A percentile compares a stretch with the other conserved stretches of the same genome.
These are phyloP conservation scores for Sporothrix euskadiensis DNA, from an alignment of 2,329 filamentous ascomycete species.

Conservation along the genomic window DNA sequence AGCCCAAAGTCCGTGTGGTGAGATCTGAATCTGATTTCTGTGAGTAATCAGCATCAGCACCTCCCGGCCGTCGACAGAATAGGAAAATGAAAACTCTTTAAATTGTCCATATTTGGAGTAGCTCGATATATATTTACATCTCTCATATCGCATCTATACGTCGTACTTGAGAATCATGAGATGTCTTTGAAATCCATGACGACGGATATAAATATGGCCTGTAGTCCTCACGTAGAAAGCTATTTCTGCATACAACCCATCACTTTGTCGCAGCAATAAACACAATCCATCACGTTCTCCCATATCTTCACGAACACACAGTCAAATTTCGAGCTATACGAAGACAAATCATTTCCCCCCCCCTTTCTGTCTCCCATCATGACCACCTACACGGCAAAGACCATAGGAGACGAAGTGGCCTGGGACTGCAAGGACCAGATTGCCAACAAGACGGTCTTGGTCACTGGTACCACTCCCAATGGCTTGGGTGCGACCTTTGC, in stretches of 20 bases:
- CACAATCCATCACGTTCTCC: neutral
- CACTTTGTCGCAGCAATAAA: neutral
- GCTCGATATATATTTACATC: neutral
- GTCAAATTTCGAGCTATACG: neutral
- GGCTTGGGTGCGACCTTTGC: constrained; percentile 31
- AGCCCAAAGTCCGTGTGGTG: neutral
- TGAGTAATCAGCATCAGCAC: neutral
- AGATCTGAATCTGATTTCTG: neutral
- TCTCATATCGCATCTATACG: neutral
- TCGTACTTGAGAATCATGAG: neutral
- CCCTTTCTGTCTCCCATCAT: neutral
- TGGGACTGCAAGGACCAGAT: constrained; percentile 21
- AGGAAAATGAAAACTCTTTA: neutral
- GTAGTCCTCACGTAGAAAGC: neutral
- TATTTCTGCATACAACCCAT: neutral
- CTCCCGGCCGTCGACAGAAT: neutral
- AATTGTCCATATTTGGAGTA: constrained; percentile 2
- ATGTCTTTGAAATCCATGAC: neutral
- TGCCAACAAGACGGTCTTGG: constrained; percentile 27
- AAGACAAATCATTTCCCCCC: neutral
- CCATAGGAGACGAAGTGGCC: constrained; percentile 25
- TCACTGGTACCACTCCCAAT: constrained; percentile 32
- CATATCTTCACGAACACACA: neutral
- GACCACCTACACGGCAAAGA: constrained; percentile 19
- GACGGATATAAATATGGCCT: constrained; percentile 20